Evolutionary conservation across 2,329 filamentous ascomycete species (phyloP).

Genomic region (Diaporthe citri): DNA sequence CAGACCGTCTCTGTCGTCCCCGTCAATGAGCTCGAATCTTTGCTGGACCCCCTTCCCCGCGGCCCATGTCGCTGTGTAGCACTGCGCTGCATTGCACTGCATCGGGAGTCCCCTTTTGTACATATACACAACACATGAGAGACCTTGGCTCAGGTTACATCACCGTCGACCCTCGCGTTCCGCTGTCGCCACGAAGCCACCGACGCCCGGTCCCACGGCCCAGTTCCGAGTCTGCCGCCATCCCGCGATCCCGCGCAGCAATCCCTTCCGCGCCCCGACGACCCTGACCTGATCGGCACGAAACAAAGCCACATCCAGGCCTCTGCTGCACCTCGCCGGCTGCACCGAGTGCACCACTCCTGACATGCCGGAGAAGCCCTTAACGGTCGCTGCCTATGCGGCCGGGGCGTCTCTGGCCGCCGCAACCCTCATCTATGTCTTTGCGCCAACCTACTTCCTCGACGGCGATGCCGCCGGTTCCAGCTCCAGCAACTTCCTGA

Average conservation of each 20-base stretch:
- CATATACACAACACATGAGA: constrained; percentile 3
- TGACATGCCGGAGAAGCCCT: constrained; percentile 82
- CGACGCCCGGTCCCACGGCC: constrained; percentile 21
- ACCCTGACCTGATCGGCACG: constrained; percentile 24
- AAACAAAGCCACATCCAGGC: background rate
- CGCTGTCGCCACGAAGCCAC: background rate
- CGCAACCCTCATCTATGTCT: constrained; percentile 95
- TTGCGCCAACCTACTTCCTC: constrained; percentile 96
- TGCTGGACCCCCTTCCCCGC: background rate
- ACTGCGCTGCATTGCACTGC: background rate
- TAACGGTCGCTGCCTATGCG: constrained; percentile 91
- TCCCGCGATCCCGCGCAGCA: constrained; percentile 1
- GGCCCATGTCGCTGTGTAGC: constrained; percentile 5
- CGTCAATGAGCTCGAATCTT: background rate
- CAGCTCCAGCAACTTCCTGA: constrained; percentile 45
- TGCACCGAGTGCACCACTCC: constrained; percentile 17
- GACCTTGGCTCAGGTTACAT: constrained; percentile 10
- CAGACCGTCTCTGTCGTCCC: background rate
- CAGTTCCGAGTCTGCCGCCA: constrained; percentile 22
- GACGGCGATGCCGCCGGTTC: constrained; percentile 79
- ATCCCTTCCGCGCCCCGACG: constrained; percentile 10
- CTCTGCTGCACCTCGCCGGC: background rate
- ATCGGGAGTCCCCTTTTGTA: background rate
- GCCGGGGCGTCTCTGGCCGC: constrained; percentile 95
- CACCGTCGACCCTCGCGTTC: constrained; percentile 5